Evolutionary conservation across 129 eudicot species (phyloP).

Genomic region (Chrysanthemum seticuspe): DNA sequence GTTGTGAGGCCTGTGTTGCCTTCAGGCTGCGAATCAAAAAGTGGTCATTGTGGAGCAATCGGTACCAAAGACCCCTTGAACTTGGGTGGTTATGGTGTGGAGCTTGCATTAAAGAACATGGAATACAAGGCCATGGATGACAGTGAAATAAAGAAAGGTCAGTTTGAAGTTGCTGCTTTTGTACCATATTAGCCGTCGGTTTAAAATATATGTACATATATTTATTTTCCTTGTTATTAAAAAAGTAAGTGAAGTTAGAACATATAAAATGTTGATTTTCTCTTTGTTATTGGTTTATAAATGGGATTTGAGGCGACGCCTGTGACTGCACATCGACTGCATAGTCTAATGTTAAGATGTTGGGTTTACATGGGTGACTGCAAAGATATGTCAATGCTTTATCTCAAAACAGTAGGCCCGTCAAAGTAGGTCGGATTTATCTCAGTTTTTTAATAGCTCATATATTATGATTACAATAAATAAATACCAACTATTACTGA

Average conservation of each 20-base stretch:
- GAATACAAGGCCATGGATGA: constrained; percentile 99
- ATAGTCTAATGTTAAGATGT: not conserved
- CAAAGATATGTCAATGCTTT: not conserved
- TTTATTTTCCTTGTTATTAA: not conserved
- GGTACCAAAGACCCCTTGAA: constrained; percentile 74
- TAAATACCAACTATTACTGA: not conserved
- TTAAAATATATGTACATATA: not conserved
- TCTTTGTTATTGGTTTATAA: not conserved
- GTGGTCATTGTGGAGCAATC: constrained; percentile 66
- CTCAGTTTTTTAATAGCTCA: not conserved
- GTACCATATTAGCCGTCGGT: not conserved
- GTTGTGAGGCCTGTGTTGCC: constrained; percentile 86
- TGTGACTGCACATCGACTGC: not conserved
- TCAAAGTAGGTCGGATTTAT: too few relatives aligned
- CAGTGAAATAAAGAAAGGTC: constrained; percentile 81
- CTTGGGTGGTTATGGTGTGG: constrained; percentile 97
- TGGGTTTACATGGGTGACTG: not conserved
- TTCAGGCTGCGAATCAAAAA: constrained; percentile 81
- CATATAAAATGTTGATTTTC: not conserved
- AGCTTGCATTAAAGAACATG: constrained; percentile 99
- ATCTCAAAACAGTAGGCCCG: too few relatives aligned
- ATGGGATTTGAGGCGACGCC: too few relatives aligned
- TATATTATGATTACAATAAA: not conserved
- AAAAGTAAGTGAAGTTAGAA: not conserved
- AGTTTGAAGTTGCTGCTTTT: constrained; percentile 16